Evolutionary conservation across 2,329 filamentous ascomycete species (phyloP).

Genomic region (Neofusicoccum sp.): DNA sequence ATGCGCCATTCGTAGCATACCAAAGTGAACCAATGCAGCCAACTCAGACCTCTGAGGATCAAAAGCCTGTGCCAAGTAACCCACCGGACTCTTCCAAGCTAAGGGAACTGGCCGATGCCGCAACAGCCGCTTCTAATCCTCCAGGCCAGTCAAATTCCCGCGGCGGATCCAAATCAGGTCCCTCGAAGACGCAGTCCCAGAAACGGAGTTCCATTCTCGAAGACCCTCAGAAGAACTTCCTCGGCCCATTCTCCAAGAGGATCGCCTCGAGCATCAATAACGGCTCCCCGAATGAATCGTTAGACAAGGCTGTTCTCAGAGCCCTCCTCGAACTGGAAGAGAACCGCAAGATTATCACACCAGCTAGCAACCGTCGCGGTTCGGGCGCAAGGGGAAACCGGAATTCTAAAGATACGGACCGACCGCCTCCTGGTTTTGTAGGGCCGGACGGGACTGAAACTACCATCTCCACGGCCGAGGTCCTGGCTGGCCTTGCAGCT

Average conservation of each 20-base stretch:
- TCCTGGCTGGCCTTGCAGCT: conserved; percentile 26
- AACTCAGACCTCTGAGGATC: background rate
- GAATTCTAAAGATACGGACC: background rate
- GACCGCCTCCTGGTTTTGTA: background rate
- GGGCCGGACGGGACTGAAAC: background rate
- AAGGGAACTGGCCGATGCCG: background rate
- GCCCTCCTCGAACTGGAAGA: conserved; percentile 20
- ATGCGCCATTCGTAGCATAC: background rate
- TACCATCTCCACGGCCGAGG: conserved; percentile 26
- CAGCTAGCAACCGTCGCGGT: background rate
- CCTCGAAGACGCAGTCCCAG: background rate
- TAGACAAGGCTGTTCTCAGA: conserved; percentile 26
- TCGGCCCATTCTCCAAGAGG: conserved; percentile 27
- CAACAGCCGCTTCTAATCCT: background rate
- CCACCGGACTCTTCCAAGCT: background rate
- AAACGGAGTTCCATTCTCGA: background rate
- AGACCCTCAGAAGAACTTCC: conserved; percentile 19
- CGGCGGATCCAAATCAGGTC: background rate
- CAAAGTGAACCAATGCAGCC: background rate
- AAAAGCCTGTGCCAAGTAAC: background rate
- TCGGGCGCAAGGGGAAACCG: background rate
- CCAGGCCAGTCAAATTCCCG: background rate
- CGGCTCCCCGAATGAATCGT: conserved; percentile 20
- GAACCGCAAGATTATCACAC: background rate
- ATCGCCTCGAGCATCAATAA: conserved; percentile 24